Percentiles rank a stretch among this genome's conserved stretches.
Conservation (phyloP, 2,329 filamentous ascomycete species). For the Didymella glomerata region DNA sequence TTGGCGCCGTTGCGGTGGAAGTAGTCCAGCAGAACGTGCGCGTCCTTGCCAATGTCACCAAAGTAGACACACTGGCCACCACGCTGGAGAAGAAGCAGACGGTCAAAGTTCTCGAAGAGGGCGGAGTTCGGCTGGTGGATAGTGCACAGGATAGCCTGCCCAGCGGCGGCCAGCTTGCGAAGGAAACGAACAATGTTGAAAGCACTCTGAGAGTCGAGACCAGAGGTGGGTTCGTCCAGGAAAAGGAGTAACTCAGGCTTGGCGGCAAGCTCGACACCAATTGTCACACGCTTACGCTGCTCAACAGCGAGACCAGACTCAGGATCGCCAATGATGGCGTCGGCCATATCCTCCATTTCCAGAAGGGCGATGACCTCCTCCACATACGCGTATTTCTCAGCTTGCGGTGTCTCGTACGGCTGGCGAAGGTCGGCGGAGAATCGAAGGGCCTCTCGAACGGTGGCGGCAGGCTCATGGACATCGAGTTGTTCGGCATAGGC, state of each 20-base stretch:
- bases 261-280: constrained; percentile 67
- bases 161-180: constrained; percentile 78
- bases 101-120: constrained; percentile 87
- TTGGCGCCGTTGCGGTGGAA: constrained; percentile 64
- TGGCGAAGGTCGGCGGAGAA: constrained; percentile 72
- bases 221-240: constrained; percentile 80
- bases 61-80: constrained; percentile 88
- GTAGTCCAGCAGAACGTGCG: constrained; percentile 70
- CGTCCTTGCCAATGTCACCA: constrained; percentile 81
- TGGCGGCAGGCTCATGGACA: constrained; percentile 68
- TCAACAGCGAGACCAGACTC: constrained; percentile 70
- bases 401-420: constrained; percentile 63
- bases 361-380: constrained; percentile 71
- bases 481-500: constrained; percentile 73
- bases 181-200: constrained; percentile 82
- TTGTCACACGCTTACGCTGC: constrained; percentile 71
- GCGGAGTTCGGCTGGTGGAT: constrained; percentile 90
- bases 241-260: constrained; percentile 79
- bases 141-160: constrained; percentile 88
- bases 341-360: constrained; percentile 71
- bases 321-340: constrained; percentile 70
- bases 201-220: constrained; percentile 75
- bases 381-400: constrained; percentile 71
- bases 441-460: constrained; percentile 71
- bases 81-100: constrained; percentile 77